Conservation (phyloP, 2,329 filamentous ascomycete genomes). For the Metarhizium rileyi region DNA sequence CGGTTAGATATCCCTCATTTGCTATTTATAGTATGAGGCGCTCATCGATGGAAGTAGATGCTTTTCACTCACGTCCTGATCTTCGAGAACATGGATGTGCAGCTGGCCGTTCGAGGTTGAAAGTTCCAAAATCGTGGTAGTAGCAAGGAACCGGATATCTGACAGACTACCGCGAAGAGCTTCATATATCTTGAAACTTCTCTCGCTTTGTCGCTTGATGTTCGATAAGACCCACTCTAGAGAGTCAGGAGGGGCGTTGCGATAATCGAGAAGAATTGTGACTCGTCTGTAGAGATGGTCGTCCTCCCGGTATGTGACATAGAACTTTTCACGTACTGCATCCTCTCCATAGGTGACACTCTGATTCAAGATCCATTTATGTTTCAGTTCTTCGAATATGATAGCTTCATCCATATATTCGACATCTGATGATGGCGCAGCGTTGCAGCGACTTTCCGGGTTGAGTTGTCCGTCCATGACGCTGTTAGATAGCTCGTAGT, state of each 20-base stretch:
- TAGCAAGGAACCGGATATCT: conserved; percentile 95
- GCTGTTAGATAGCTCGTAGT: background rate
- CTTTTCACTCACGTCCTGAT: conserved; percentile 56
- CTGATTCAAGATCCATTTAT: conserved; percentile 88
- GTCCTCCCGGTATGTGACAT: conserved; percentile 82
- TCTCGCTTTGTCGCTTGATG: conserved; percentile 79
- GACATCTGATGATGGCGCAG: conserved; percentile 18
- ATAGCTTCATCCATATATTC: conserved; percentile 46
- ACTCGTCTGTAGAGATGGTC: conserved; percentile 76
- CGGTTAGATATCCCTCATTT: conserved; percentile 8
- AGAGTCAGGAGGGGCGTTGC: conserved; percentile 67
- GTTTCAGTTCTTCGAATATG: conserved; percentile 74
- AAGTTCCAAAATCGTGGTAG: conserved; percentile 90
- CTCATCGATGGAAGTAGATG: background rate
- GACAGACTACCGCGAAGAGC: conserved; percentile 82
- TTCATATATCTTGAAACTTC: conserved; percentile 87
- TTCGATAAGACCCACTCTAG: conserved; percentile 74
- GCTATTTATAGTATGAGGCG: background rate
- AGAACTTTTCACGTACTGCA: conserved; percentile 93
- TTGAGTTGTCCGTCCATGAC: background rate
- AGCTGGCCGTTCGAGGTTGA: conserved; percentile 80
- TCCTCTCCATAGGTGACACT: conserved; percentile 97
- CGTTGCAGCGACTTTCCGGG: conserved; percentile 5
- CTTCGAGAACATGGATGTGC: conserved; percentile 96
- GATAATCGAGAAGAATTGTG: conserved; percentile 90